A percentile compares a stretch with the other conserved stretches of the same genome.
Conservation (phyloP, 2,329 filamentous ascomycete species). For the Akanthomyces uredinophilus region DNA sequence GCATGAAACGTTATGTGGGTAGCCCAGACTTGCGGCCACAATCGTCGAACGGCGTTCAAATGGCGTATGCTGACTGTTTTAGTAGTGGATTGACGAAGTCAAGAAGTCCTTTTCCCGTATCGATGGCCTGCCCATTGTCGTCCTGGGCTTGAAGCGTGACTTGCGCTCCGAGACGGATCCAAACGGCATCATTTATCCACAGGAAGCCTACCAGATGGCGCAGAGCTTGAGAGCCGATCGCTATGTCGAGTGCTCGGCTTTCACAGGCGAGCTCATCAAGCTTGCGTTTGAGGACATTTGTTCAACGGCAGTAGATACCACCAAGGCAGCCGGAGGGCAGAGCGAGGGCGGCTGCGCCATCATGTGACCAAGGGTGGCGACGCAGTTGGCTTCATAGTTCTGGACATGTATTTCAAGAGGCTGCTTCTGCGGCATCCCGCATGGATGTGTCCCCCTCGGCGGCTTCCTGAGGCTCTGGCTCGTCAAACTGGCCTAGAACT, state of each 20-base stretch:
- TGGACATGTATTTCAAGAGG: slow-evolving; percentile 19
- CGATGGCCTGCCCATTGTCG: slow-evolving; percentile 48
- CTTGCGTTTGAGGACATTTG: slow-evolving; percentile 58
- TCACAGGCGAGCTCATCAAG: slow-evolving; percentile 53
- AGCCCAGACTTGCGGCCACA: slow-evolving; percentile 15
- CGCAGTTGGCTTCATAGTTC: background rate
- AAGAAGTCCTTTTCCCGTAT: slow-evolving; percentile 42
- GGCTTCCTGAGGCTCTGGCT: slow-evolving; percentile 26
- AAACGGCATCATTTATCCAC: slow-evolving; percentile 56
- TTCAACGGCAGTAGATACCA: slow-evolving; percentile 47
- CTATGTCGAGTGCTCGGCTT: slow-evolving; percentile 60
- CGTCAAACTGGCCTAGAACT: slow-evolving; percentile 49
- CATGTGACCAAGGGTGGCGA: slow-evolving; percentile 33
- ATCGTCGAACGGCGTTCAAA: background rate
- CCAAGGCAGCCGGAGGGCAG: slow-evolving; percentile 43
- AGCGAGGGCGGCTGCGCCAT: slow-evolving; percentile 50
- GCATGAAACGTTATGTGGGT: slow-evolving; percentile 51
- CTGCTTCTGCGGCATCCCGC: slow-evolving; percentile 27
- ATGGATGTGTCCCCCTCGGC: slow-evolving; percentile 34
- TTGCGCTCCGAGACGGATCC: slow-evolving; percentile 53
- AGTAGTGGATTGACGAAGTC: slow-evolving; percentile 54
- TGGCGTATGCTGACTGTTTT: background rate
- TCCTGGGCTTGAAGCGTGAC: slow-evolving; percentile 58
- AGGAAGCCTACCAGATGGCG: slow-evolving; percentile 53
- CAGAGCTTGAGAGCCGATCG: slow-evolving; percentile 57